A percentile compares a stretch with the other conserved stretches of the same genome.
These are phyloP conservation scores for Spiraea crenata DNA, from an alignment of 331 rosid genomes.

Conservation along the genomic window DNA sequence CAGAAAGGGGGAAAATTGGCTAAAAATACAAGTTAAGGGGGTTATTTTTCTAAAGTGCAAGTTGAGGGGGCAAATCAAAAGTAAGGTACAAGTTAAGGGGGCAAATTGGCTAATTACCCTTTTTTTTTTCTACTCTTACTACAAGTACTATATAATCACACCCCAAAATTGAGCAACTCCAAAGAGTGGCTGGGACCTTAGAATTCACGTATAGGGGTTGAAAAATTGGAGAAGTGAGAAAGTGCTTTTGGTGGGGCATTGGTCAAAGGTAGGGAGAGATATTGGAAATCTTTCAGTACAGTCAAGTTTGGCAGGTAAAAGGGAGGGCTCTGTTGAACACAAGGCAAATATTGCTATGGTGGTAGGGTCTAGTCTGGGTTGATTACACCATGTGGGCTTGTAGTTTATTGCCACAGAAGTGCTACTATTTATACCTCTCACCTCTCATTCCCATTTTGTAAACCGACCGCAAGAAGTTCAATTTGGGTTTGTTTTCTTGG, in stretches of 20 bases:
- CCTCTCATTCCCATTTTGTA: background rate
- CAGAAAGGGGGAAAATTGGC: too few relatives aligned
- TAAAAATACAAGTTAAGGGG: too few relatives aligned
- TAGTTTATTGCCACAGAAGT: background rate
- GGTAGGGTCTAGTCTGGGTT: background rate
- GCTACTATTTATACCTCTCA: conserved; percentile 17
- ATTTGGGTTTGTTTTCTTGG: background rate
- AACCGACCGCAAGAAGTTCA: conserved; percentile 7
- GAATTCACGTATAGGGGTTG: background rate
- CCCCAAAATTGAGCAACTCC: conserved; percentile 2
- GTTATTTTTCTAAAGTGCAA: too few relatives aligned
- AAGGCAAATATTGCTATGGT: background rate
- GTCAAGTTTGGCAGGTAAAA: conserved; percentile 10
- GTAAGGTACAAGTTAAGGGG: too few relatives aligned
- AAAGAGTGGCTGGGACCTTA: background rate
- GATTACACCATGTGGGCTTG: conserved; percentile 20
- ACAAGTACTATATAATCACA: background rate
- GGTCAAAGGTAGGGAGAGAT: background rate
- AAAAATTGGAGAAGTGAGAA: background rate
- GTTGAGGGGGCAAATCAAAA: too few relatives aligned
- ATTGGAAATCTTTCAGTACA: background rate
- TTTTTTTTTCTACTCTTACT: background rate
- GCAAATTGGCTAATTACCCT: too few relatives aligned
- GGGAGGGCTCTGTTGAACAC: background rate
- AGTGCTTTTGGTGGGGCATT: conserved; percentile 3